Evolutionary conservation across 1,284 basidiomycete species (phyloP).

Genomic region (Boletus albobrunnescens): DNA sequence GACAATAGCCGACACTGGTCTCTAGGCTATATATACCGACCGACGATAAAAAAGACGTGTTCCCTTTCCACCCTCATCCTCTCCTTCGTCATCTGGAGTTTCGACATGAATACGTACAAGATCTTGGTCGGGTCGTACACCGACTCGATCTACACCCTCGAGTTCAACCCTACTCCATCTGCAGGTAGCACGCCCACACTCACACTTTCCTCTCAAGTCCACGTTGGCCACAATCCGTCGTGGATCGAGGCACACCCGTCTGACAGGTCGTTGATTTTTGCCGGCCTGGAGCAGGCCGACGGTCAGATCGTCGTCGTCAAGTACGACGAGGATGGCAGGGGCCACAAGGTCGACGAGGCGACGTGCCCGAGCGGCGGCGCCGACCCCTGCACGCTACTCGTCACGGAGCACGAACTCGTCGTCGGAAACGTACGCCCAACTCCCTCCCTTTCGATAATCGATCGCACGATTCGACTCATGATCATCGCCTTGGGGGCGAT

Average conservation of each 20-base stretch:
- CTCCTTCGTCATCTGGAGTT: neutral
- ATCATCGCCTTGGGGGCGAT: no score
- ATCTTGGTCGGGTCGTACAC: slow-evolving; percentile 68
- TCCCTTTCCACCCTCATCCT: neutral
- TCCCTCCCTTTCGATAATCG: no score
- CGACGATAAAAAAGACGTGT: no score
- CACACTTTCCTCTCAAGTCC: slow-evolving; percentile 40
- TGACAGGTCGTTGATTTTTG: slow-evolving; percentile 51
- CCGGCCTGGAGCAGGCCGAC: slow-evolving; percentile 54
- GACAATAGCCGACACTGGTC: no score
- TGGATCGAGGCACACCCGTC: slow-evolving; percentile 62
- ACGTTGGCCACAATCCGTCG: slow-evolving; percentile 61
- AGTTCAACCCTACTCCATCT: slow-evolving; percentile 39
- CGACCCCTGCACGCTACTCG: slow-evolving; percentile 57
- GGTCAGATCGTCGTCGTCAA: slow-evolving; percentile 56
- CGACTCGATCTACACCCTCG: slow-evolving; percentile 51
- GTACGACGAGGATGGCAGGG: slow-evolving; percentile 38
- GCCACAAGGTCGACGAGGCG: slow-evolving; percentile 30
- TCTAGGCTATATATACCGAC: no score
- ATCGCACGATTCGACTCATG: no score
- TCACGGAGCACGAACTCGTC: slow-evolving; percentile 48
- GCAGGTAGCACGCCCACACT: slow-evolving; percentile 35
- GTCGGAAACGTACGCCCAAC: slow-evolving; percentile 60
- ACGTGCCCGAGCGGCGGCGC: slow-evolving; percentile 43
- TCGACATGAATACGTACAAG: slow-evolving; percentile 19